These are phyloP conservation scores for Ephemerocybe angulata DNA, from an alignment of 768 basidiomycete genomes.

Conservation along the genomic window DNA sequence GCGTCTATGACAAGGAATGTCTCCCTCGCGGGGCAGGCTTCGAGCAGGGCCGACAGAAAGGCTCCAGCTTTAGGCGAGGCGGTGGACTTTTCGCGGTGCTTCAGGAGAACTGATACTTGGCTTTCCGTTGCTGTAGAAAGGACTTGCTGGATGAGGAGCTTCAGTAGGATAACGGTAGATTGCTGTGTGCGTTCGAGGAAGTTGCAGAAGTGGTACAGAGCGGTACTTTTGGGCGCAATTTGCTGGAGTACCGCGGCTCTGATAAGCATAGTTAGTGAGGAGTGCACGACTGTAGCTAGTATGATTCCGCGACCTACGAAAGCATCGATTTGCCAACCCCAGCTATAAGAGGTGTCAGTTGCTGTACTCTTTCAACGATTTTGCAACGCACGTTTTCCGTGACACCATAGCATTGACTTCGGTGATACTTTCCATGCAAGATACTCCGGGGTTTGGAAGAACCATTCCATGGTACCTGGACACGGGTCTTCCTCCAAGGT, in stretches of 20 bases:
- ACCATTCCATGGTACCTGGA: neutral
- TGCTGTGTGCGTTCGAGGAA: neutral
- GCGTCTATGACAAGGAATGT: neutral
- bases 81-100: neutral
- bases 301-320: neutral
- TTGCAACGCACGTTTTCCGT: neutral
- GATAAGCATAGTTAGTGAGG: neutral
- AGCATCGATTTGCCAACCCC: neutral
- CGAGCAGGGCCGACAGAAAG: neutral
- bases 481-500: neutral
- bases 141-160: neutral
- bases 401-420: neutral
- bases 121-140: neutral
- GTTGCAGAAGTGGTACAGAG: neutral
- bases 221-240: neutral
- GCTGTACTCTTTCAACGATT: too few relatives aligned
- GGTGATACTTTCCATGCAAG: neutral
- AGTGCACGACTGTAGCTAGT: neutral
- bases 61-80: neutral
- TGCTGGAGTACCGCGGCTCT: neutral
- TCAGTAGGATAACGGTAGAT: neutral
- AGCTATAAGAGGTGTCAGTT: too few relatives aligned
- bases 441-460: neutral
- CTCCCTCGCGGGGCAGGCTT: neutral
- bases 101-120: neutral